These are phyloP conservation scores for Kurtzmaniella quercitrusa DNA, from an alignment of 1,139 yeast species.

Conservation along the genomic window DNA sequence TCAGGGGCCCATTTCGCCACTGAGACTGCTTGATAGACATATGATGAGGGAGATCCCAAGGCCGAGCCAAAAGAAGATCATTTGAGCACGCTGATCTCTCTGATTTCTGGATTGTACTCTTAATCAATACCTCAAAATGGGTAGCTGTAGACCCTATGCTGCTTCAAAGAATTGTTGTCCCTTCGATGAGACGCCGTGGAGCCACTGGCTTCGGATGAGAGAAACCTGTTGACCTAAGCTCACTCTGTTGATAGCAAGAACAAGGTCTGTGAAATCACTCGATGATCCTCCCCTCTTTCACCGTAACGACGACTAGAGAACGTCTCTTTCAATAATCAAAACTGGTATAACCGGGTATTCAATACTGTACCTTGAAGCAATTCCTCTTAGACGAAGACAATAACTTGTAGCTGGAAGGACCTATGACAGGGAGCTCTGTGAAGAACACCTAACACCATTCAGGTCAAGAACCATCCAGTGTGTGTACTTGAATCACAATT, in stretches of 20 bases:
- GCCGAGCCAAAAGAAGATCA: background rate
- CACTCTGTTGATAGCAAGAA: conserved; percentile 69
- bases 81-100: conserved; percentile 50
- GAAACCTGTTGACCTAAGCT: conserved; percentile 67
- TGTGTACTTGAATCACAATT: conserved; percentile 77
- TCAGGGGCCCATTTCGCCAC: conserved; percentile 3
- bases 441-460: conserved; percentile 80
- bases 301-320: conserved; percentile 71
- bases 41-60: no score
- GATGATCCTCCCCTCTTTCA: conserved; percentile 71
- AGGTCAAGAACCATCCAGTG: conserved; percentile 85
- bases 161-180: conserved; percentile 55
- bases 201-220: conserved; percentile 60
- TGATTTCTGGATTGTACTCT: conserved; percentile 89
- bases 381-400: conserved; percentile 47
- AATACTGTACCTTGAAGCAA: conserved; percentile 24
- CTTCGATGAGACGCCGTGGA: conserved; percentile 66
- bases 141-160: conserved; percentile 80
- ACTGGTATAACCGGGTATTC: conserved; percentile 58
- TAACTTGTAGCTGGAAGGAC: conserved; percentile 65
- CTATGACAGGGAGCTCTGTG: conserved; percentile 58
- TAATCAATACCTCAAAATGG: conserved; percentile 74
- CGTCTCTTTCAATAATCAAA: conserved; percentile 52
- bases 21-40: background rate
- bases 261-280: conserved; percentile 74